Conservation (phyloP, 257 asterid genomes). For the Ajuga chamaepitys region DNA sequence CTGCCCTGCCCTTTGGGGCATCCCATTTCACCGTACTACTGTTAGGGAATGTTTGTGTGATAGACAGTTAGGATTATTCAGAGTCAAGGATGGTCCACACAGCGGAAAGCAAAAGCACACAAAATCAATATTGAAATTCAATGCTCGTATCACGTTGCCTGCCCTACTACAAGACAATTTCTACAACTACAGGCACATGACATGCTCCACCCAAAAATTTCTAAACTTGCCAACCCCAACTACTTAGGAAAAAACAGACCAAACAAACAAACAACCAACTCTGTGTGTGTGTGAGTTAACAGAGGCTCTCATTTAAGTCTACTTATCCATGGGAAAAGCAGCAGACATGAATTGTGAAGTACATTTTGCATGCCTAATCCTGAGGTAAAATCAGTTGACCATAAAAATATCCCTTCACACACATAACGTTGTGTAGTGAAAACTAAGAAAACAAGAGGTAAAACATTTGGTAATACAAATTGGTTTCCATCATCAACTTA, state of each 20-base stretch:
- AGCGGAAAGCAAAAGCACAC: slow-evolving; percentile 5
- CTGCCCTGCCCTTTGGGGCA: too few relatives aligned
- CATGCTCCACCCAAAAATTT: slow-evolving; percentile 15
- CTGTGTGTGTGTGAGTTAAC: too few relatives aligned
- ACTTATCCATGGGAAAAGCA: not conserved
- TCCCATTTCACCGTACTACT: too few relatives aligned
- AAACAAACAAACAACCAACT: too few relatives aligned
- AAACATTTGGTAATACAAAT: not conserved
- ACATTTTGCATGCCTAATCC: not conserved
- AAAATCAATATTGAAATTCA: slow-evolving; percentile 15
- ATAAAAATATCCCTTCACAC: too few relatives aligned
- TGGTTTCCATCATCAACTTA: not conserved
- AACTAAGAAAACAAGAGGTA: not conserved
- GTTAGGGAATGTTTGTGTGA: not conserved
- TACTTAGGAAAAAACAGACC: too few relatives aligned
- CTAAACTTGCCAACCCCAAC: slow-evolving; percentile 15
- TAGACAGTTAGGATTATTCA: slow-evolving; percentile 13
- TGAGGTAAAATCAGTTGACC: too few relatives aligned
- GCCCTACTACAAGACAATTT: not conserved
- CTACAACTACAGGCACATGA: too few relatives aligned
- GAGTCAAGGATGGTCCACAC: slow-evolving; percentile 43
- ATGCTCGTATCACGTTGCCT: slow-evolving; percentile 19
- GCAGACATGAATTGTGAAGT: not conserved
- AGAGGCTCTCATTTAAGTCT: not conserved
- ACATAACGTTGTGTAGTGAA: too few relatives aligned